phyloP scores from a whole-genome alignment of 2,329 filamentous ascomycete species.

The Microascus cirrosus region DNA sequence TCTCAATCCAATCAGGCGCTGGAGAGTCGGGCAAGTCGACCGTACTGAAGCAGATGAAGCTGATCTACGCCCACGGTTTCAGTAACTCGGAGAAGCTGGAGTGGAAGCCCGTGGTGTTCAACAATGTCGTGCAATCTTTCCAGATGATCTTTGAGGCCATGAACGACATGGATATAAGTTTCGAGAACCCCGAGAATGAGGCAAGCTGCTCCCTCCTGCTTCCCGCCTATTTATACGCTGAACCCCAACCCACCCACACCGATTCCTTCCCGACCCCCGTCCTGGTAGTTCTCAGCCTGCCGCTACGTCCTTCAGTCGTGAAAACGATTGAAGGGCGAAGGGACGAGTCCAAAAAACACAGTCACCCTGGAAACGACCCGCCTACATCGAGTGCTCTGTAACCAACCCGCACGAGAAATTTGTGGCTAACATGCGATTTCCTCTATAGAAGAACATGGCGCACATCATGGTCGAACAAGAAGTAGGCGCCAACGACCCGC shows the following conservation, averaged over 20 bases:
- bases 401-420: too few species aligned
- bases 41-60: conserved; percentile 96
- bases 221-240: conserved; percentile 7
- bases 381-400: not conserved
- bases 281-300: not conserved
- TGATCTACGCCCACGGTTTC: conserved; percentile 92
- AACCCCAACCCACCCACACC: too few species aligned
- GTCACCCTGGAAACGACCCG: not conserved
- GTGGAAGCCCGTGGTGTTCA: conserved; percentile 92
- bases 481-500: conserved; percentile 67
- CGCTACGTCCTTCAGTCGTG: not conserved
- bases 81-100: conserved; percentile 81
- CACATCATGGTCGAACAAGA: conserved; percentile 71
- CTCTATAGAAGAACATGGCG: conserved; percentile 60
- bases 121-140: conserved; percentile 87
- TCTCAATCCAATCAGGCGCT: conserved; percentile 50
- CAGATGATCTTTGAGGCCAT: conserved; percentile 85
- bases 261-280: too few species aligned
- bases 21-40: conserved; percentile 89
- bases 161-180: conserved; percentile 70
- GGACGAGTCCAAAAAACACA: not conserved
- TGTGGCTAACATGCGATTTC: conserved; percentile 1
- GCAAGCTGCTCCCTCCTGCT: conserved; percentile 33
- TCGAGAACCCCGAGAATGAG: conserved; percentile 69
- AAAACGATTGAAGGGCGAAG: not conserved